Conservation (phyloP, 2,329 filamentous ascomycete genomes). For the Colletotrichum gigasporum region DNA sequence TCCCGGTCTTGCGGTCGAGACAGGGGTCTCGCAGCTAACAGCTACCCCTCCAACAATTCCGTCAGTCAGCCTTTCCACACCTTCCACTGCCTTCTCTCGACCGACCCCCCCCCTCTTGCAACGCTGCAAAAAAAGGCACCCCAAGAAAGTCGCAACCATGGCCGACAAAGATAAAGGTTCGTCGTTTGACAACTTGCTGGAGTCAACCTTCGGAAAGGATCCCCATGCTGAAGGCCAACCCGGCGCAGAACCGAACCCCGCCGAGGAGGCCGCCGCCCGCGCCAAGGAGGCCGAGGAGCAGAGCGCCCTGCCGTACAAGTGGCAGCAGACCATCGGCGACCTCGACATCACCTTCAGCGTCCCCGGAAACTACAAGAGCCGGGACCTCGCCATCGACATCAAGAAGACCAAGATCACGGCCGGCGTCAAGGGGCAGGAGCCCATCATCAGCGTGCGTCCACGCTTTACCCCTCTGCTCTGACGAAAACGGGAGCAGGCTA, state of each 20-base stretch:
- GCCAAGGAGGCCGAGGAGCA: conserved; percentile 88
- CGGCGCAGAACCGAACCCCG: conserved; percentile 62
- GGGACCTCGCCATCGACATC: conserved; percentile 84
- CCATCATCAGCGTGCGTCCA: conserved; percentile 77
- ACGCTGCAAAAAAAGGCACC: too few species aligned
- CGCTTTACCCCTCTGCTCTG: too few species aligned
- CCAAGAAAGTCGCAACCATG: conserved; percentile 44
- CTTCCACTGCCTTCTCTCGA: conserved; percentile 35
- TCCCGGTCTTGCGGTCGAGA: background rate
- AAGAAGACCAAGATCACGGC: conserved; percentile 82
- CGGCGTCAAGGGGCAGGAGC: conserved; percentile 87
- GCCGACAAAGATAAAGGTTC: too few species aligned
- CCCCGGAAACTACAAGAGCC: conserved; percentile 83
- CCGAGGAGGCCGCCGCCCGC: conserved; percentile 66
- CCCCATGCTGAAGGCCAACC: too few species aligned
- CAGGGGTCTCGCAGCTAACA: conserved; percentile 27
- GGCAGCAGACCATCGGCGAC: conserved; percentile 92
- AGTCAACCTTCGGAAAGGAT: too few species aligned
- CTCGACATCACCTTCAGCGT: conserved; percentile 83
- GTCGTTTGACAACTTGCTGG: too few species aligned
- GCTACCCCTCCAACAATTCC: conserved; percentile 35
- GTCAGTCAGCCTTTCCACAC: conserved; percentile 20
- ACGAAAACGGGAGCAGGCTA: too few species aligned
- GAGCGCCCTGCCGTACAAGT: conserved; percentile 93
- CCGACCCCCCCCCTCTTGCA: background rate